These are phyloP conservation scores for Nannochloris sp. DNA, from an alignment of 139 green algal genomes.

Conservation along the genomic window DNA sequence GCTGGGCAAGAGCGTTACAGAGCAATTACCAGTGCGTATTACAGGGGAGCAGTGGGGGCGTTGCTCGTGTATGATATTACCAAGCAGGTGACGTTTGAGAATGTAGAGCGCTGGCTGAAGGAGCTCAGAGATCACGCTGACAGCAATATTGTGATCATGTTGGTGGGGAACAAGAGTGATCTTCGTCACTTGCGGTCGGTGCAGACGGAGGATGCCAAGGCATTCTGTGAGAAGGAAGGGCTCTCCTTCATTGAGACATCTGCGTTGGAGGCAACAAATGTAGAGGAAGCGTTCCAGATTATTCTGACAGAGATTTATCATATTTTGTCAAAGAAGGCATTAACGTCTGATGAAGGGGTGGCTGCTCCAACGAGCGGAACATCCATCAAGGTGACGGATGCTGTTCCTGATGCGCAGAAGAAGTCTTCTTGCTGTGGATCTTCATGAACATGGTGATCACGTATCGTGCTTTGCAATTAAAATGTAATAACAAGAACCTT, in stretches of 20 bases:
- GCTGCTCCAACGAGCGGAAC: conserved; percentile 31
- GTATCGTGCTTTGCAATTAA: neutral
- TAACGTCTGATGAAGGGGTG: conserved; percentile 30
- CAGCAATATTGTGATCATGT: conserved; percentile 97
- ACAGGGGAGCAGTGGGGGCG: conserved; percentile 92
- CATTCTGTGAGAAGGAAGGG: conserved; percentile 83
- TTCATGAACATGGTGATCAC: neutral
- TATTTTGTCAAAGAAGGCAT: conserved; percentile 91
- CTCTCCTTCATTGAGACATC: conserved; percentile 98
- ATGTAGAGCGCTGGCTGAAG: conserved; percentile 97
- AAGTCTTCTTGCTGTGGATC: conserved; percentile 35
- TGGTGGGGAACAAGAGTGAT: conserved; percentile 98
- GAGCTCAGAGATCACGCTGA: conserved; percentile 97
- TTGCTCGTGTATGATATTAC: conserved; percentile 99
- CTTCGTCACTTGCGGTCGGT: conserved; percentile 89
- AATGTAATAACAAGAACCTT: neutral
- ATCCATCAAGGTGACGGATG: conserved; percentile 38
- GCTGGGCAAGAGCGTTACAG: conserved; percentile 95
- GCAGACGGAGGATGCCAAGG: conserved; percentile 80
- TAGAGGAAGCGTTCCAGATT: conserved; percentile 94
- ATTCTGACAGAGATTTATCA: conserved; percentile 98
- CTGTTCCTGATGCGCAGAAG: conserved; percentile 37
- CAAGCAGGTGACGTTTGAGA: conserved; percentile 95
- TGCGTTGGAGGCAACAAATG: conserved; percentile 95
- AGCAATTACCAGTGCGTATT: conserved; percentile 99